Base-by-base conservation (phyloP, 768 basidiomycete species). In the Hirschioporus abietinus region DNA sequence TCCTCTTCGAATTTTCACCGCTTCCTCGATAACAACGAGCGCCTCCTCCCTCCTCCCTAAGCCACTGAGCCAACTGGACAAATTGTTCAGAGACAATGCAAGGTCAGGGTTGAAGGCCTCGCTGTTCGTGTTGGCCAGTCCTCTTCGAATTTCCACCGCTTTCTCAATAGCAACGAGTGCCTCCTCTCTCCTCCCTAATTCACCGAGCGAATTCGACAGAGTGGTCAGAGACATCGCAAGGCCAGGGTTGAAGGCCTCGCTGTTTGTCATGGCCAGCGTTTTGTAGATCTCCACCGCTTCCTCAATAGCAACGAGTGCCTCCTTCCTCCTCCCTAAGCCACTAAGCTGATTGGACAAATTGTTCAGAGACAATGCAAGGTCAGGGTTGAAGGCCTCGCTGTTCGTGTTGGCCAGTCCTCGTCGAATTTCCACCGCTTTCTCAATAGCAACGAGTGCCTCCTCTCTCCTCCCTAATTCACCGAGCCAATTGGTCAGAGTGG, bases 41-140 rank as follows among this genome's bases (percentile, higher is more conserved):
- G 69, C 69, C 2, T 70, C 68, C 42, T 58, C 68, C 8, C 26
- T 58, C 18, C 36, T 42, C 10, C 68, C 69, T 8, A 60, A 15
- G 26, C 64, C 61, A 2, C 59, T 68, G 15, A 66, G 58, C 9
- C 36, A 52, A 34, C 58, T 30, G n/a, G 65, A 66, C 5, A 70
- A 25, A 57, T 69, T 70, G 58, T 65, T 59, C 7, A 69, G 58
- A 18, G 65, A 36, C 1, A 2, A 4, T 5, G 69, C 68, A 59
- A 70, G 68, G 8, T 18, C 26, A 26, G 17, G 12, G 25, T 34
- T 25, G 17, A 17, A 66, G 17, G 27, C 26, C 8, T 61, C 7
- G 5, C 64, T 7, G 52, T 65, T 26, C 15, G 12, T 23, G 2
- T 12, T 35, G 18, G 65, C 2, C 8, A 30, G 30, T 30, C 25